Evolutionary conservation across 2,329 filamentous ascomycete species (phyloP), one percentile per base, ranked within the genome.

Genomic region (Ploettnerulaceae sp.): DNA sequence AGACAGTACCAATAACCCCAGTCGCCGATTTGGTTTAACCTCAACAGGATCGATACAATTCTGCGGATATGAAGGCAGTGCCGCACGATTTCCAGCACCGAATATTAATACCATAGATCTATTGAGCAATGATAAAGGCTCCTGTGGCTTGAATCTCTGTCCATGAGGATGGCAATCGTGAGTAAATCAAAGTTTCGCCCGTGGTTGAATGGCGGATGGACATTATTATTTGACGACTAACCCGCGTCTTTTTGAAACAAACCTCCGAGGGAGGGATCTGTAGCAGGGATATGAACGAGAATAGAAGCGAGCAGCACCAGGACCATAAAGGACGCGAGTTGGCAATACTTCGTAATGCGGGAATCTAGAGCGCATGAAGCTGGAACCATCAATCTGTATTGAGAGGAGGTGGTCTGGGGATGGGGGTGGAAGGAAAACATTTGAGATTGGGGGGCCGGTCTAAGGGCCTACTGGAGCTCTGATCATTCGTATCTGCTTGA

Each of bases 231-330:
- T 31, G 25, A 29, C 39, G n/a, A 32, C 47, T 24, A 14, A 46
- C 20, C 45, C 52, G 55, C 54, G 53, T 57, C 50, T 57, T 51
- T 53, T 53, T 61, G 59, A 62, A 61, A 62, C 59, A 56, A 56
- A 47, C 22, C 52, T 57, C 56, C 57, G 54, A 58, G 45, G 54
- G 50, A 52, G 35, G 57, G 57, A 53, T 58, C 15, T 17, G 31
- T 36, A 47, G 41, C 53, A 49, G 40, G 46, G 52, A 57, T 55
- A 32, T 41, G 7, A 37, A 51, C 48, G 39, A 47, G 33, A 52
- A 55, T 57, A 57, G 49, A 53, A 35, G 7, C 37, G 39, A 39
- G 40, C 14, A 49, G 47, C 41, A 26, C 41, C 26, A 25, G 42
- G 38, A n/a, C n/a, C n/a, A n/a, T n/a, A n/a, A n/a, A n/a, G 34